Base-by-base conservation (phyloP, 2,329 filamentous ascomycete species). In the Phyllosticta citribraziliensis region DNA sequence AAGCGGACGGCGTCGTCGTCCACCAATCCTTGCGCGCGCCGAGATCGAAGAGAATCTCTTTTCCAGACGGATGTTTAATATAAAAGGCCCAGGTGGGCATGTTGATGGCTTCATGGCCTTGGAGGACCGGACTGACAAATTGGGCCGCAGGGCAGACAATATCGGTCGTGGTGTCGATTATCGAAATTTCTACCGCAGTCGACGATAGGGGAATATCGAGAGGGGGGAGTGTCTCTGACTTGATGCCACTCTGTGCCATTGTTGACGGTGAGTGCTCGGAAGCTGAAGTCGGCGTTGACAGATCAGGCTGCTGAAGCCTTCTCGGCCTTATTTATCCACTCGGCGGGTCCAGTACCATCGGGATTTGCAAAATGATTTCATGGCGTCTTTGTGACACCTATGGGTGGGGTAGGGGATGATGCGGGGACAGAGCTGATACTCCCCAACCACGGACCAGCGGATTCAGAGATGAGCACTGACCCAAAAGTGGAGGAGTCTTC, bases 31-130 rank as follows among this genome's bases (percentile, higher is more conserved):
- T 79, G 10, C 75, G 72, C 4, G 78, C 70, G 1, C 76, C 77
- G 0, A 81, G 72, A 61, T 81, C 79, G 64, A 79, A 81, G 2
- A 81, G 66, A 1, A 79, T 65, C n/a, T 70, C 72, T 47, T 73
- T 72, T 9, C 70, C 70, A 1, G 72, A 72, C 0, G 72, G 69
- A 59, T 82, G 79, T 60, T 79, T 72, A 57, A 82, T 76, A 0
- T 81, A 69, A 65, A 82, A 82, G 2, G 74, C 75, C 66, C 74
- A 76, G 1, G 74, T 70, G 2, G 78, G 78, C 14, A 65, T 67
- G 1, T 72, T 66, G 25, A 56, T 57, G 3, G 51, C 52, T 25
- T 62, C 60, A 58, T 62, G 60, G 17, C 60, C 60, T 17, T 54
- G 54, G 14, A 62, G 33, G 17, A 62, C 24, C 14, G 60, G 60